phyloP scores from a whole-genome alignment of 1,139 yeast genomes.

The Blastobotrys buckinghamii region DNA sequence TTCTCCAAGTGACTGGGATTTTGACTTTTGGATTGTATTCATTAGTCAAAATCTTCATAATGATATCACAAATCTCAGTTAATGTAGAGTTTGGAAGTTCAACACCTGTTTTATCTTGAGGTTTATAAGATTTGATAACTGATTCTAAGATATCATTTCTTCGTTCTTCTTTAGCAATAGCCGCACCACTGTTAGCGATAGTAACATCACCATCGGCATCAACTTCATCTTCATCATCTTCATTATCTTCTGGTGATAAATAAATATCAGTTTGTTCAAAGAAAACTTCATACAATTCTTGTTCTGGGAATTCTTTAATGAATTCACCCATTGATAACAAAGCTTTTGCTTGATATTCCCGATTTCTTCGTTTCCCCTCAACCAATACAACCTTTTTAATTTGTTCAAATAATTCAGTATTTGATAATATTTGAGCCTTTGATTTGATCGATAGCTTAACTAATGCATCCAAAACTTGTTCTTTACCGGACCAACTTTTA shows the following conservation, averaged over 20 bases:
- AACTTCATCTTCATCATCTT: conserved; percentile 22
- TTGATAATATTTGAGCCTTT: conserved; percentile 24
- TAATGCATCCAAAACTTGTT: conserved; percentile 62
- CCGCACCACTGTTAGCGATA: conserved; percentile 15
- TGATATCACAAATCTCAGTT: conserved; percentile 1
- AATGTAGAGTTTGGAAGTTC: conserved; percentile 6
- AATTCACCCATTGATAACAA: conserved; percentile 26
- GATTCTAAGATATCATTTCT: conserved; percentile 32
- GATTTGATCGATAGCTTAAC: conserved; percentile 52
- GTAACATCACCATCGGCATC: conserved; percentile 26
- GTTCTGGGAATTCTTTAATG: conserved; percentile 26
- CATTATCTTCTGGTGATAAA: conserved; percentile 17
- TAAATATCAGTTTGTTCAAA: conserved; percentile 32
- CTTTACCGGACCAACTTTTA: conserved; percentile 87
- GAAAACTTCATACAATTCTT: conserved; percentile 32
- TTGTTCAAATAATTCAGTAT: conserved; percentile 14
- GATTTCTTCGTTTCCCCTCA: conserved; percentile 67
- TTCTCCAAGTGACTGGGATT: conserved; percentile 48
- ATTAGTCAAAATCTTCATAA: neutral
- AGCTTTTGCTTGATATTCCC: conserved; percentile 48
- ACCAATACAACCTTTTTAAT: conserved; percentile 18
- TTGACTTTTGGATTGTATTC: neutral
- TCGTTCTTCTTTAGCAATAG: conserved; percentile 36
- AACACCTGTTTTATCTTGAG: neutral
- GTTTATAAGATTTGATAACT: conserved; percentile 22